A percentile compares a stretch with the other conserved stretches of the same genome.
These are phyloP conservation scores for Fusarium sp. DNA, from an alignment of 2,329 filamentous ascomycete genomes.

Conservation along the genomic window DNA sequence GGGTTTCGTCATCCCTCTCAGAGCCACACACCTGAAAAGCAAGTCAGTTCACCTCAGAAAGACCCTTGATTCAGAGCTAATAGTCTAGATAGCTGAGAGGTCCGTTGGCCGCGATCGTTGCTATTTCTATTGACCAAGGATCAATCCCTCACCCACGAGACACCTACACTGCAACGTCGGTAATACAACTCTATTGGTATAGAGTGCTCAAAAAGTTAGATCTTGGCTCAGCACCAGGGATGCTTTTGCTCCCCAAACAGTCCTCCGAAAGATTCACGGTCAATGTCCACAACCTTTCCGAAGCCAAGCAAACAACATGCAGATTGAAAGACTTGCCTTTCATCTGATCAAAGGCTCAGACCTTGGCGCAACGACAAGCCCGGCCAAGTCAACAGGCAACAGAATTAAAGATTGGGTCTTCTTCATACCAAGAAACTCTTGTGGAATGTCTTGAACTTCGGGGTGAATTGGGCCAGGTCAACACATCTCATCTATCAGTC, in stretches of 20 bases:
- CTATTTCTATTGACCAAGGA: not conserved
- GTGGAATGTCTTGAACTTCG: not conserved
- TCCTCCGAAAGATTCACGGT: not conserved
- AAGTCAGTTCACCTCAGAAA: fast-evolving
- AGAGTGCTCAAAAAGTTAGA: fast-evolving
- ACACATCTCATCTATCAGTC: not conserved
- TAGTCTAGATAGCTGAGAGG: not conserved
- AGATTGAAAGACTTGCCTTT: not conserved
- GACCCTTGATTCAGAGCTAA: fast-evolving
- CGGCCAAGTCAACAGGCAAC: slow-evolving; percentile 20
- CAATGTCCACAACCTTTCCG: not conserved
- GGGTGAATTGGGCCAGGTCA: slow-evolving; percentile 10
- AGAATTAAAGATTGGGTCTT: slow-evolving; percentile 29
- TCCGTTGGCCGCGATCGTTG: not conserved
- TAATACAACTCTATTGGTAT: not conserved
- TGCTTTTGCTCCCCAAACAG: fast-evolving
- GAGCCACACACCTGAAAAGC: not conserved
- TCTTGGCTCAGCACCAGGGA: fast-evolving
- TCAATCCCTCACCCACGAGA: fast-evolving
- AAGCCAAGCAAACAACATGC: not conserved
- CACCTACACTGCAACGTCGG: not conserved
- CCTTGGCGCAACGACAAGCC: slow-evolving; percentile 1
- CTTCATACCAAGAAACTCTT: slow-evolving; percentile 5
- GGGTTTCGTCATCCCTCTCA: not conserved
- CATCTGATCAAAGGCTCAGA: not conserved